Evolutionary conservation across 2,329 filamentous ascomycete species (phyloP).

Genomic region (Paramyrothecium roridum): DNA sequence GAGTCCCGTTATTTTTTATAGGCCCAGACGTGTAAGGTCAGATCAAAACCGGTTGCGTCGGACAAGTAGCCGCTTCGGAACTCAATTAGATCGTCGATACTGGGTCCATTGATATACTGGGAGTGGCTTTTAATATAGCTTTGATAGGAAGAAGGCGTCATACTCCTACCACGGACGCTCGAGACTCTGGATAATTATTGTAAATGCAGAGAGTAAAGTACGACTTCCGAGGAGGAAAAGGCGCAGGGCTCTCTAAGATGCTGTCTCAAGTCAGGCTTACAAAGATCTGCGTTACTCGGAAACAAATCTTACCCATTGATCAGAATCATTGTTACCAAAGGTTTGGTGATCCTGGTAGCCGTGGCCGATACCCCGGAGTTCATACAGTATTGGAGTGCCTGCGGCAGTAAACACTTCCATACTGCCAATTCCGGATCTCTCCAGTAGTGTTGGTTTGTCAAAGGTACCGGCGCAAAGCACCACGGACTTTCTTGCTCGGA

Average conservation of each 20-base stretch:
- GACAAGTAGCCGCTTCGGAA: constrained; percentile 54
- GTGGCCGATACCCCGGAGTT: constrained; percentile 16
- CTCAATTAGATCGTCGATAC: constrained; percentile 38
- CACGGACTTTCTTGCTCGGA: constrained; percentile 47
- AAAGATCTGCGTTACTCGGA: no score
- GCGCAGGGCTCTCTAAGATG: no score
- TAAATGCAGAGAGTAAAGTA: no score
- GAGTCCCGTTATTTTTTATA: constrained; percentile 64
- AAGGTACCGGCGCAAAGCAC: constrained; percentile 36
- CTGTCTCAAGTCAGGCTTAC: no score
- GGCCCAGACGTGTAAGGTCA: constrained; percentile 57
- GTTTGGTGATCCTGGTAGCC: constrained; percentile 2
- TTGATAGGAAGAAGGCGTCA: no score
- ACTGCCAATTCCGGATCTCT: constrained; percentile 49
- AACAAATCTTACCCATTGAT: no score
- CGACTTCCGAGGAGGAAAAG: no score
- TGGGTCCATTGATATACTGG: constrained; percentile 50
- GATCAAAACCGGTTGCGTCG: constrained; percentile 39
- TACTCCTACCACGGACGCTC: no score
- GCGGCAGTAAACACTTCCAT: constrained; percentile 16
- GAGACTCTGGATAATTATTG: no score
- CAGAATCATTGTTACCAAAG: no score
- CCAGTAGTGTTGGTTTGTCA: constrained; percentile 43
- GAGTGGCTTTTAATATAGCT: no score
- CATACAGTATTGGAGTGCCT: constrained; percentile 11